Evolutionary conservation across 2,329 filamentous ascomycete genomes (phyloP).

Genomic region (Calonectria honghensis): DNA sequence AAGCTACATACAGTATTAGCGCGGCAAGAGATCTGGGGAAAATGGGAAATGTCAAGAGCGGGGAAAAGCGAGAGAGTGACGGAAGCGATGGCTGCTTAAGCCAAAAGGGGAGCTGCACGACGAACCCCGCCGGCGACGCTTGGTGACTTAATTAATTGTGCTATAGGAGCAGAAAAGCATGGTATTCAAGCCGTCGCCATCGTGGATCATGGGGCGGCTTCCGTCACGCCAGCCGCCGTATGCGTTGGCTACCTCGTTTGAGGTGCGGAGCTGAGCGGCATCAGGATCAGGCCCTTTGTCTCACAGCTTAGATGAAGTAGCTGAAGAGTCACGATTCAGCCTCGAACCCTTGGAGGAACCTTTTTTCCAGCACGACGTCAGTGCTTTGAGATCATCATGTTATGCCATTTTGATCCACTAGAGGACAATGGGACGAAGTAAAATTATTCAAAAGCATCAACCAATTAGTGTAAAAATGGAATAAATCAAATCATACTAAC

Average conservation of each 20-base stretch:
- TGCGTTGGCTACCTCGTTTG: slow-evolving; percentile 21
- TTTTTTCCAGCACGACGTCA: slow-evolving; percentile 31
- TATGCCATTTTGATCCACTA: slow-evolving; percentile 12
- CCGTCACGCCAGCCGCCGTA: slow-evolving; percentile 23
- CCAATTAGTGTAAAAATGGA: neutral
- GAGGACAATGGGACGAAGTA: neutral
- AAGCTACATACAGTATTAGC: slow-evolving; percentile 18
- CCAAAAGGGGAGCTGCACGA: slow-evolving; percentile 21
- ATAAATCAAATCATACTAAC: neutral
- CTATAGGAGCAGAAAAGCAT: neutral
- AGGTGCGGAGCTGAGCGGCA: slow-evolving; percentile 20
- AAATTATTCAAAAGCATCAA: neutral
- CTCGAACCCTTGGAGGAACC: neutral
- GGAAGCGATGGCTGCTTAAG: slow-evolving; percentile 22
- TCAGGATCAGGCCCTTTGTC: slow-evolving; percentile 7
- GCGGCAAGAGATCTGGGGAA: slow-evolving; percentile 33
- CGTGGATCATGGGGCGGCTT: slow-evolving; percentile 6
- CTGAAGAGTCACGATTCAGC: neutral
- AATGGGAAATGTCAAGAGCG: neutral
- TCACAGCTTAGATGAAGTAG: slow-evolving; percentile 16
- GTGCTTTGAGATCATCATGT: slow-evolving; percentile 21
- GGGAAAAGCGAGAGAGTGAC: slow-evolving; percentile 5
- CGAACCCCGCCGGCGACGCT: slow-evolving; percentile 19
- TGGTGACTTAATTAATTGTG: neutral
- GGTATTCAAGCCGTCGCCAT: neutral